A percentile compares a stretch with the other conserved stretches of the same genome.
phyloP scores from a whole-genome alignment of 495 filamentous ascomycete species.

The Evernia prunastri region DNA sequence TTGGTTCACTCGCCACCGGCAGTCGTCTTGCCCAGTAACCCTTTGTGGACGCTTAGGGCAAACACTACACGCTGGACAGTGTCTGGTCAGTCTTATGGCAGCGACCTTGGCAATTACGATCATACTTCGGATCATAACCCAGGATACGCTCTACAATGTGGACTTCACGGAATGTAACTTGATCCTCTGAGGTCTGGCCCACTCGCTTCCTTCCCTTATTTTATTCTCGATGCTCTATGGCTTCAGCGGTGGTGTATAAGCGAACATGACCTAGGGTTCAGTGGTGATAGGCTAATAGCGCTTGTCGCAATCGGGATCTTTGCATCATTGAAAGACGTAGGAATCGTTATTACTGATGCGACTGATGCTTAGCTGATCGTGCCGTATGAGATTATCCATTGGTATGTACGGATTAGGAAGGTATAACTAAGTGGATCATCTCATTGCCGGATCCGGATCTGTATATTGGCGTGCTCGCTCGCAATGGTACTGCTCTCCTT shows the following conservation, averaged over 20 bases:
- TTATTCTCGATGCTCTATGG: constrained; percentile 51
- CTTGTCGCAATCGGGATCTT: constrained; percentile 45
- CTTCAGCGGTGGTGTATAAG: constrained; percentile 48
- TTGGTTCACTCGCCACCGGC: constrained; percentile 32
- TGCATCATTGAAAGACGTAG: constrained; percentile 45
- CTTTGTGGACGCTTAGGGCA: constrained; percentile 26
- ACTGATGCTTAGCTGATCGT: constrained; percentile 41
- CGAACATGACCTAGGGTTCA: constrained; percentile 42
- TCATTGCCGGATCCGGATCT: constrained; percentile 1
- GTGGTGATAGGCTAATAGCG: constrained; percentile 31
- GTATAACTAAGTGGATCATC: constrained; percentile 10
- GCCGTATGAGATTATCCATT: neutral
- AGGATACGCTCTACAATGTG: constrained; percentile 48
- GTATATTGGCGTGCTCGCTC: constrained; percentile 8
- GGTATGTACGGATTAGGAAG: constrained; percentile 1
- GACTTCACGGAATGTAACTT: constrained; percentile 45
- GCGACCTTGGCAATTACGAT: constrained; percentile 42
- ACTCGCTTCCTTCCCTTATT: constrained; percentile 40
- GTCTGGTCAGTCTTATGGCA: constrained; percentile 23
- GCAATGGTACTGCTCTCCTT: constrained; percentile 3
- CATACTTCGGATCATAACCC: constrained; percentile 43
- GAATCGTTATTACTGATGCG: constrained; percentile 43
- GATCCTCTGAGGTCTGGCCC: constrained; percentile 47
- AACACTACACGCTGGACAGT: constrained; percentile 28
- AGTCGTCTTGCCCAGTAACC: constrained; percentile 31